A percentile compares a stretch with the other conserved stretches of the same genome.
Evolutionary conservation across 1,139 yeast genomes (phyloP).

Genomic region (Pichia sp.): DNA sequence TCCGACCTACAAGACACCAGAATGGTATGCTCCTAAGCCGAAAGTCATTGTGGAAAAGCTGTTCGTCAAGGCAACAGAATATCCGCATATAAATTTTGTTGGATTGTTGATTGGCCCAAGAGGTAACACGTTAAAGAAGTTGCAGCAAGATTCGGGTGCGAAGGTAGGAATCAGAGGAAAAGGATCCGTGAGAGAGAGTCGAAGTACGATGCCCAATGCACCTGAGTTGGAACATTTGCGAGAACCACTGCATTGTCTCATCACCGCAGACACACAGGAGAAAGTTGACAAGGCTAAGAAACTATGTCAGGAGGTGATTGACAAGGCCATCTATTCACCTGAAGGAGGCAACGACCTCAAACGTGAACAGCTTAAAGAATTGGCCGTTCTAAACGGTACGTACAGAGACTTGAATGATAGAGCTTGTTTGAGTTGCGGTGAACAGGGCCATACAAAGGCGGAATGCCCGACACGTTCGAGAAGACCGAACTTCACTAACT

Average conservation of each 20-base stretch:
- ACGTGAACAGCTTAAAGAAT: conserved; percentile 81
- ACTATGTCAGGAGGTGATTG: conserved; percentile 68
- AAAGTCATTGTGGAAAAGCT: conserved; percentile 68
- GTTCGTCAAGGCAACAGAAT: conserved; percentile 77
- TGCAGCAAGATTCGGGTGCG: conserved; percentile 84
- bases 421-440: conserved; percentile 55
- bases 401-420: conserved; percentile 65
- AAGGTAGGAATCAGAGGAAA: conserved; percentile 82
- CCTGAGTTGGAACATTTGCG: conserved; percentile 44
- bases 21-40: conserved; percentile 57
- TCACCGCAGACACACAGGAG: conserved; percentile 77
- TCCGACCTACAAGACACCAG: conserved; percentile 79
- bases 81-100: conserved; percentile 89
- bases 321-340: conserved; percentile 81
- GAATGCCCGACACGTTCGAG: conserved; percentile 50
- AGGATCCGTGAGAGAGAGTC: conserved; percentile 94
- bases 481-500: conserved; percentile 43
- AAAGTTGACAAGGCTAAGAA: conserved; percentile 71
- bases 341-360: conserved; percentile 91
- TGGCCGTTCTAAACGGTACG: conserved; percentile 93
- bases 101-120: conserved; percentile 93
- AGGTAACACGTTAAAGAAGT: conserved; percentile 76
- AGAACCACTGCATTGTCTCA: conserved; percentile 85
- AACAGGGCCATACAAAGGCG: conserved; percentile 52
- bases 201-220: conserved; percentile 42